Evolutionary conservation across 768 basidiomycete genomes (phyloP), one percentile per base, ranked within the genome.

Genomic region (Mrakia blollopis): DNA sequence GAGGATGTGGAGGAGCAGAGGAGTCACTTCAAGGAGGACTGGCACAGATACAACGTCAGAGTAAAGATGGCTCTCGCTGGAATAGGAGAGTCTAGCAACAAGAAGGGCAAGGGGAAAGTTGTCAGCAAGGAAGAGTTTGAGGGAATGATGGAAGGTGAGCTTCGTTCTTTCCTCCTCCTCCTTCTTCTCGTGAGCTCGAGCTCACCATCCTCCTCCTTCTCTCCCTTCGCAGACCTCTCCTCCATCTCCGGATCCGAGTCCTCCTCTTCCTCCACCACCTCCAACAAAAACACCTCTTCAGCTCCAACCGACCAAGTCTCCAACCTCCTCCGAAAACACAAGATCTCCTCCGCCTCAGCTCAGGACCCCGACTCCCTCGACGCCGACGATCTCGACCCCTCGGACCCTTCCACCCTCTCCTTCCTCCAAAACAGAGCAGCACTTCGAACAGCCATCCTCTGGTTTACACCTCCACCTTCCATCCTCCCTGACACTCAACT

Each of bases 21-120:
- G 71, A 83, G 85, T 1, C 96, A 98, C 84, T 97, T 92, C 83
- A 89, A 90, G 80, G 92, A 92, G 14, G 96, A 99, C 83, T 98
- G 96, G 97, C 96, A 99, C 87, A 88, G 94, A 76, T 98, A 96
- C 85, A 98, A 98, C 83, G 92, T 94, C 80, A 97, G 96, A 84
- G 87, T 88, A 67, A 89, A 89, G 75, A 84, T 94, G 69, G 52
- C 35, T 13, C 18, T 73, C 18, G 41, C 69, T 16, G 41, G 67
- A 28, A 54, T 78, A 76, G 44, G 62, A 80, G 39, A 85, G 86
- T 71, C 16, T 14, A 50, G 47, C 7, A 50, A 90, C 73, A 35
- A 80, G 79, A 41, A 75, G 61, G 72, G 78, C n/a, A 72, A 72
- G 23, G 71, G 90, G 9, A 87, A 88, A 14, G 85, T 86, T 30